A percentile compares a stretch with the other conserved stretches of the same genome.
Evolutionary conservation across 2,329 filamentous ascomycete genomes (phyloP).

Genomic region (Hyphodiscus sp.): DNA sequence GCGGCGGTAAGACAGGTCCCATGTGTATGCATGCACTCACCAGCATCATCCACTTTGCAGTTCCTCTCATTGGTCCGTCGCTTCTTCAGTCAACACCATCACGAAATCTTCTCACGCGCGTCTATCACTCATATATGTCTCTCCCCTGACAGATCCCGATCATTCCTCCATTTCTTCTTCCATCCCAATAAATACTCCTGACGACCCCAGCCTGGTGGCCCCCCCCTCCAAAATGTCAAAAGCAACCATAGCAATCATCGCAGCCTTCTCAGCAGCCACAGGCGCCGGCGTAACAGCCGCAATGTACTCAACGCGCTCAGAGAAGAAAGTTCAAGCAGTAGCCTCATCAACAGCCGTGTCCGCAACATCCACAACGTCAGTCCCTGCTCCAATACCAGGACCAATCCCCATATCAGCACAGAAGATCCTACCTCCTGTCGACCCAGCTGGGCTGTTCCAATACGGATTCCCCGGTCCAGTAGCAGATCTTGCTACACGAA

Average conservation of each 20-base stretch:
- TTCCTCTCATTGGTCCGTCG: background rate
- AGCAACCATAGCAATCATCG: constrained; percentile 67
- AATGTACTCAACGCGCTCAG: constrained; percentile 53
- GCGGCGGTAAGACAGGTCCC: background rate
- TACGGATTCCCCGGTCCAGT: constrained; percentile 92
- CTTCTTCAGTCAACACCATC: background rate
- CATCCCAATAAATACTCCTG: constrained; percentile 3
- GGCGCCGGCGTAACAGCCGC: constrained; percentile 68
- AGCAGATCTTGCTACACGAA: constrained; percentile 69
- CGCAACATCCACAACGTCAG: constrained; percentile 22
- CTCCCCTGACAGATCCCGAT: background rate
- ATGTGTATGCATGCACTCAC: too few species aligned
- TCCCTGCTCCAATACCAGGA: constrained; percentile 21
- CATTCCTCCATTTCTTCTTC: background rate
- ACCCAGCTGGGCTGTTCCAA: constrained; percentile 71
- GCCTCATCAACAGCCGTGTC: constrained; percentile 22
- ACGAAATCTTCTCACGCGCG: background rate
- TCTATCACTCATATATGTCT: background rate
- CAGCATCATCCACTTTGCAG: background rate
- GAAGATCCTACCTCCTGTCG: constrained; percentile 47
- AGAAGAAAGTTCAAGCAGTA: constrained; percentile 35
- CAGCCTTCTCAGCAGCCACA: constrained; percentile 68
- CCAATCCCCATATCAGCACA: constrained; percentile 22
- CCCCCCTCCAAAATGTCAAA: constrained; percentile 60
- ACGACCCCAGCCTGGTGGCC: background rate